Evolutionary conservation across 768 basidiomycete species (phyloP), one percentile per base, ranked within the genome.

Genomic region (Mrakia frigida): DNA sequence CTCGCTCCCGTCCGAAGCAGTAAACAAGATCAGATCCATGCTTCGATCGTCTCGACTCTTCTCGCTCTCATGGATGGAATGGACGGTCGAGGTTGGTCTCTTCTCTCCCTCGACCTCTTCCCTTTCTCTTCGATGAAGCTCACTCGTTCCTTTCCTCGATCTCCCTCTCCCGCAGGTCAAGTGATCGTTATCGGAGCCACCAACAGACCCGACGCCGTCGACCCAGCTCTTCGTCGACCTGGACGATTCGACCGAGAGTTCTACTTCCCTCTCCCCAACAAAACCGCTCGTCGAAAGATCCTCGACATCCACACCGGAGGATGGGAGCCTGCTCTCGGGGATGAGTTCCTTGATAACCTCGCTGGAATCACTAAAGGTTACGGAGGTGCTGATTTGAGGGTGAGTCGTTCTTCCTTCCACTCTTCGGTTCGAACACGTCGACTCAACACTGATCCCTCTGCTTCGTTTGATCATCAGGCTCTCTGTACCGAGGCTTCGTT

Each of bases 21-120:
- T 25, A 98, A 98, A 81, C 97, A 98, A 81, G 97, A 98, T 82
- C 96, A 99, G 84, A 98, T 98, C 74, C 97, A 98, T 82, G 97
- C 97, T 1, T 94, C 92, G 39, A 94, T 99, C 79, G 97, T 99
- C 10, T 93, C 92, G 70, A 98, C 97, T 0, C 87, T 98, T 13
- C 86, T 99, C 2, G 96, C 97, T 2, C 87, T 98, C 61, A 98
- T 98, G 97, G 97, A 98, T 82, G 97, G 96, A 61, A 98, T 98
- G 96, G 97, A 99, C 79, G 95, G 95, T 0, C 88, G 97, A 72
- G 95, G 86, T 83, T 39, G 70, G 82, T 70, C n/a, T 33, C 10
- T 39, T 33, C 18, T 25, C 33, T 25, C 10, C 25, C 25, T 18
- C 41, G 43, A 43, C 5, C 43, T 43, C 43, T 2, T 46, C 43